These are phyloP conservation scores for Naganishia kalamii DNA, from an alignment of 768 basidiomycete genomes.

Conservation along the genomic window DNA sequence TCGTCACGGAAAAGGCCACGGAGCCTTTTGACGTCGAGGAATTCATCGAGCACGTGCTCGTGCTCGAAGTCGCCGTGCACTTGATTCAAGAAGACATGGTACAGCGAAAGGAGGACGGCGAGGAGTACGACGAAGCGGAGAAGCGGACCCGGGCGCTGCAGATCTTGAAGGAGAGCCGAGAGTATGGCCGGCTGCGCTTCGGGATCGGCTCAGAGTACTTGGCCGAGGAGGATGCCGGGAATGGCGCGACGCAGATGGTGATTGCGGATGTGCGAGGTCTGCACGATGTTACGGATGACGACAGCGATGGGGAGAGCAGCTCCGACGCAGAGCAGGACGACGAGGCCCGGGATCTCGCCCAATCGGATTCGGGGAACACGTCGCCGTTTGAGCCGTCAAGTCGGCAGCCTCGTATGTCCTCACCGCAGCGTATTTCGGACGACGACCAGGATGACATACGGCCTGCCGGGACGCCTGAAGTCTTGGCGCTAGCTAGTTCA, in stretches of 20 bases:
- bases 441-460: conserved; percentile 1
- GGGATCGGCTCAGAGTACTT: conserved; percentile 55
- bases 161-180: conserved; percentile 67
- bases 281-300: background rate
- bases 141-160: conserved; percentile 50
- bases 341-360: background rate
- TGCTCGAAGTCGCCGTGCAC: conserved; percentile 75
- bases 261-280: conserved; percentile 10
- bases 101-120: conserved; percentile 45
- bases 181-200: conserved; percentile 81
- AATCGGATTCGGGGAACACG: background rate
- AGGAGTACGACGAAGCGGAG: conserved; percentile 15
- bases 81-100: conserved; percentile 74
- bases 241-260: conserved; percentile 9
- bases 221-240: conserved; percentile 29
- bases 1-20: background rate
- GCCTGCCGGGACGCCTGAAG: background rate
- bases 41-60: conserved; percentile 75
- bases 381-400: too few relatives aligned
- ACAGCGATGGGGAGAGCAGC: conserved; percentile 1
- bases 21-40: conserved; percentile 62
- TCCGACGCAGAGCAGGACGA: background rate
- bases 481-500: background rate
- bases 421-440: background rate
- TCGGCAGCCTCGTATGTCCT: background rate